Evolutionary conservation across 2,329 filamentous ascomycete genomes (phyloP).

Genomic region (Orbilia quercus): DNA sequence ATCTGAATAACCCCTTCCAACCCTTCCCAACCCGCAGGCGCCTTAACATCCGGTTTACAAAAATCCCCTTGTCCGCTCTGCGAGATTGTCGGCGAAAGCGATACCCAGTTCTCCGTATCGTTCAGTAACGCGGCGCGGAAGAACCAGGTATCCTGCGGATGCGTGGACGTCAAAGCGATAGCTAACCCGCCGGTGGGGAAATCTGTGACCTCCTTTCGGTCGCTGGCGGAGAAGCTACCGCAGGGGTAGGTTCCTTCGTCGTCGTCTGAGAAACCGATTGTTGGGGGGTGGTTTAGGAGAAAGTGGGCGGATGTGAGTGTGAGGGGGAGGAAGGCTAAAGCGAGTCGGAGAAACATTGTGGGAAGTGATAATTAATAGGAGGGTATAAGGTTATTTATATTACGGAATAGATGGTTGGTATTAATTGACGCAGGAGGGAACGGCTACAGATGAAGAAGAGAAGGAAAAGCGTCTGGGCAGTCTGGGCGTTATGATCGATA

Average conservation of each 20-base stretch:
- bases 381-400: not conserved
- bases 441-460: slow-evolving; percentile 8
- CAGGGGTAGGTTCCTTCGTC: slow-evolving; percentile 42
- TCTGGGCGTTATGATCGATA: slow-evolving; percentile 5
- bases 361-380: slow-evolving; percentile 9
- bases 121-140: slow-evolving; percentile 39
- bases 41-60: slow-evolving; percentile 16
- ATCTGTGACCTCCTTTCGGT: slow-evolving; percentile 38
- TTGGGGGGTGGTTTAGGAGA: slow-evolving; percentile 29
- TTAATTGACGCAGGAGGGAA: no score
- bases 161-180: slow-evolving; percentile 35
- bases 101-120: slow-evolving; percentile 41
- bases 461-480: slow-evolving; percentile 7
- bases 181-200: slow-evolving; percentile 36
- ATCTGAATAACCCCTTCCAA: slow-evolving; percentile 40
- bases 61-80: slow-evolving; percentile 38
- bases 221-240: slow-evolving; percentile 27
- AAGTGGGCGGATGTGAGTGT: slow-evolving; percentile 32
- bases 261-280: slow-evolving; percentile 49
- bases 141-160: slow-evolving; percentile 40
- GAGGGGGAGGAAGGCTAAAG: not conserved
- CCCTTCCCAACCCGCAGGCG: slow-evolving; percentile 33
- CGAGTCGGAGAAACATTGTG: not conserved
- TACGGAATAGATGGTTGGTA: no score
- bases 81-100: slow-evolving; percentile 6